These are phyloP conservation scores for Scutellaria galericulata DNA, from an alignment of 257 asterid genomes.

Conservation along the genomic window DNA sequence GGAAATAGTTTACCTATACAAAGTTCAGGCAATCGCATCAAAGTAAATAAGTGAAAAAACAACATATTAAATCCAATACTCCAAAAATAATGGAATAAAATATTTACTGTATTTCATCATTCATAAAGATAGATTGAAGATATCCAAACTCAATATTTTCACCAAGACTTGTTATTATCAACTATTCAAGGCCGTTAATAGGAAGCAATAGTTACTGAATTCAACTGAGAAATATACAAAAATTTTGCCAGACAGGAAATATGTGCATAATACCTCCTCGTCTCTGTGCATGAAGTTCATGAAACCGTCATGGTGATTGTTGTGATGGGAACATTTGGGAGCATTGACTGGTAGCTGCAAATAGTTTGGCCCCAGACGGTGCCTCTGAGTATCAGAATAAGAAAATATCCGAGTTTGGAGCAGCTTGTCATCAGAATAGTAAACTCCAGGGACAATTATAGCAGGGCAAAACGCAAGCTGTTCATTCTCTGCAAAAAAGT, in stretches of 20 bases:
- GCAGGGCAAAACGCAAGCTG: slow-evolving; percentile 75
- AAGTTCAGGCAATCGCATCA: slow-evolving; percentile 9
- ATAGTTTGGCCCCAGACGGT: slow-evolving; percentile 83
- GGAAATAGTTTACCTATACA: slow-evolving; percentile 68
- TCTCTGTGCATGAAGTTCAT: slow-evolving; percentile 85
- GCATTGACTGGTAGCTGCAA: slow-evolving; percentile 78
- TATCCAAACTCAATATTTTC: not conserved
- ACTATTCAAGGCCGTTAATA: slow-evolving; percentile 5
- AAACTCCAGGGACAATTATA: slow-evolving; percentile 63
- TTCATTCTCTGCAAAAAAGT: slow-evolving; percentile 79
- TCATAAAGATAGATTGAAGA: not conserved
- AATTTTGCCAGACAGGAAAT: not conserved
- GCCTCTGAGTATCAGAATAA: slow-evolving; percentile 79
- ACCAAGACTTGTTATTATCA: not conserved
- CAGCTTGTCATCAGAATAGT: slow-evolving; percentile 71
- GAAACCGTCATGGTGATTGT: slow-evolving; percentile 75
- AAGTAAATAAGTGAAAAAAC: not conserved
- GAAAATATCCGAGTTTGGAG: slow-evolving; percentile 71
- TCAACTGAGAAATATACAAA: not conserved
- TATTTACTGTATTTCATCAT: not conserved
- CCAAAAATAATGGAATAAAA: not conserved
- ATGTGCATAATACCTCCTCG: slow-evolving; percentile 61
- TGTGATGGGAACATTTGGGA: slow-evolving; percentile 70
- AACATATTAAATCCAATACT: not conserved
- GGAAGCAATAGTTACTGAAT: not conserved